Conservation (phyloP, 2,329 filamentous ascomycete species). For the Kalaharituber pfeilii region DNA sequence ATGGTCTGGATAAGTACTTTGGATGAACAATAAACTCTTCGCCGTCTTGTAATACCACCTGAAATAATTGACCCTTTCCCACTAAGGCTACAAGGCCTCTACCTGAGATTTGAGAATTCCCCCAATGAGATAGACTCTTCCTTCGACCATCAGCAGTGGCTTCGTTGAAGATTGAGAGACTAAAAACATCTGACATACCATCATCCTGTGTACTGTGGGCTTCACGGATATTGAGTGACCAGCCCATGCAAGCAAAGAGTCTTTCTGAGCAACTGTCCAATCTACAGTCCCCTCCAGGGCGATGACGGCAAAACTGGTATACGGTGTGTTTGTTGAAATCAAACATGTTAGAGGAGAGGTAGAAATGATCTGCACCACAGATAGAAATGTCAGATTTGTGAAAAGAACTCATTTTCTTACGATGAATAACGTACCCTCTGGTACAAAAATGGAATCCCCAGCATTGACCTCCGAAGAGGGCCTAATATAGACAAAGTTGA, state of each 20-base stretch:
- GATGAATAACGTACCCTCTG: conserved; percentile 37
- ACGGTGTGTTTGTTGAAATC: conserved; percentile 70
- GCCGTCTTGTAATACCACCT: conserved; percentile 59
- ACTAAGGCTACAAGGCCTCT: conserved; percentile 70
- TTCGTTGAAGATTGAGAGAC: no score
- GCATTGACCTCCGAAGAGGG: conserved; percentile 58
- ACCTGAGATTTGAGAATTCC: conserved; percentile 72
- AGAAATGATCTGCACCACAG: conserved; percentile 47
- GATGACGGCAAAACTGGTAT: conserved; percentile 71
- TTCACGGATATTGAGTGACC: conserved; percentile 66
- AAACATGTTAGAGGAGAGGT: conserved; percentile 75
- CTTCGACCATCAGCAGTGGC: conserved; percentile 29
- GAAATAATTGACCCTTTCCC: conserved; percentile 77
- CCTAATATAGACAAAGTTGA: conserved; percentile 49
- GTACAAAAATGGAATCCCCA: conserved; percentile 89
- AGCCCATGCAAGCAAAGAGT: conserved; percentile 88
- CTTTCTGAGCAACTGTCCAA: conserved; percentile 81
- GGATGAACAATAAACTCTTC: conserved; percentile 89
- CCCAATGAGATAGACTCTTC: conserved; percentile 68
- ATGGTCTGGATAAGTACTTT: no score
- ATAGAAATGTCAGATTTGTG: neutral
- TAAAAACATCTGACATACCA: no score
- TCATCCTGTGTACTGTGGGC: conserved; percentile 54
- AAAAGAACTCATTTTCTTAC: neutral
- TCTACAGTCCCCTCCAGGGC: conserved; percentile 86